These are phyloP conservation scores for Rosellinia necatrix DNA, from an alignment of 2,329 filamentous ascomycete species.

Conservation along the genomic window DNA sequence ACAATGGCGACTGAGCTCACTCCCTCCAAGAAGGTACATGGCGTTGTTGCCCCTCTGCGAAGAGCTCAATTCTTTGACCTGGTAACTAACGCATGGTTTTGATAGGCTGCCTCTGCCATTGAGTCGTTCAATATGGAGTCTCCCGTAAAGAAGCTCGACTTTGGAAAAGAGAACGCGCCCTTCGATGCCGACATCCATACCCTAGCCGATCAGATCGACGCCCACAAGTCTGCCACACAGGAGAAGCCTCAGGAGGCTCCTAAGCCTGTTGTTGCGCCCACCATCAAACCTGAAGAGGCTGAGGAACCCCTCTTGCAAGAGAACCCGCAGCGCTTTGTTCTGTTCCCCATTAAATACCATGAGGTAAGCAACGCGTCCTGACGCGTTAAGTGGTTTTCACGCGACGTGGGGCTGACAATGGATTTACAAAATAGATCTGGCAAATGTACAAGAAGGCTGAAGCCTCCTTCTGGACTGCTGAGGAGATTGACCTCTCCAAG, in stretches of 20 bases:
- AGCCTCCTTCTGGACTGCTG: conserved; percentile 99
- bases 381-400: conserved; percentile 71
- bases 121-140: conserved; percentile 92
- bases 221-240: conserved; percentile 62
- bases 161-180: conserved; percentile 84
- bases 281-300: conserved; percentile 70
- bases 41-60: conserved; percentile 38
- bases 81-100: conserved; percentile 32
- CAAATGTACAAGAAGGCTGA: conserved; percentile 99
- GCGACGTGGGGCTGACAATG: conserved; percentile 45
- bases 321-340: conserved; percentile 93
- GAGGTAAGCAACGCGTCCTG: conserved; percentile 74
- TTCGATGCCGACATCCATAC: conserved; percentile 56
- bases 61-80: not conserved
- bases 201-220: conserved; percentile 60
- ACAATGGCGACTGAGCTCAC: conserved; percentile 77
- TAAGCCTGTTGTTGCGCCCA: conserved; percentile 50
- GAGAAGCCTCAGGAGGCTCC: conserved; percentile 49
- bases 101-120: conserved; percentile 82
- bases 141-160: conserved; percentile 87
- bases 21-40: conserved; percentile 61
- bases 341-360: conserved; percentile 99
- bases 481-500: conserved; percentile 99
- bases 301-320: conserved; percentile 93
- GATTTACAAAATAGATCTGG: conserved; percentile 74